Base-by-base conservation (phyloP, 1,284 basidiomycete species). In the Cryptococcus sp. region DNA sequence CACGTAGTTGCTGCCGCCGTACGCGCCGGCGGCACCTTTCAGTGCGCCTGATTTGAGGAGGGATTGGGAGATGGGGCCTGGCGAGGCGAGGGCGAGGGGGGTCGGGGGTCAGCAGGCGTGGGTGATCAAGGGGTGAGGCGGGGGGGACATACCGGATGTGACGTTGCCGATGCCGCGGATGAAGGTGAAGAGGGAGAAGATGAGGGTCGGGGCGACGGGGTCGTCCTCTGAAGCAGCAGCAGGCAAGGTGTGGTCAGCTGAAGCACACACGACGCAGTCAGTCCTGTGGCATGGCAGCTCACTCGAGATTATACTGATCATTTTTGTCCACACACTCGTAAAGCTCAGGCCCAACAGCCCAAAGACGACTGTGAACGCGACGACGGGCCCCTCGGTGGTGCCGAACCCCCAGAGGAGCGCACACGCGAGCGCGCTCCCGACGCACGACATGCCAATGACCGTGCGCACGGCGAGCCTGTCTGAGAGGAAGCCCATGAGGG, bases 331-430 rank as follows among this genome's bases (percentile, higher is more conserved):
- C 7, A 71, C 46, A 1, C 69, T 67, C 5, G 70, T 60, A 48
- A 75, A 71, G 50, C 65, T 66, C 21, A 61, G 54, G 0, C 66
- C 71, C 5, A 69, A 60, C 20, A 69, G 42, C 28, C 68, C 73
- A 50, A 71, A 75, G 2, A 67, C 49, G n/a, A 73, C 45, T 1
- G 62, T 59, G 45, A 75, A 75, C 0, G 56, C 57, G 0, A 71
- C 61, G 13, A 75, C 57, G 3, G 66, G 53, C 13, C 51, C 65
- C n/a, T 62, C 48, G 16, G 60, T 62, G 9, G 70, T 72, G 1
- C 71, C 71, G 50, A 77, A 68, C 0, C 77, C 77, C 76, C 77
- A 79, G 33, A 79, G 60, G 21, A 75, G 60, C 20, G 75, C 65
- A 50, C 73, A 76, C 0, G 73, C 52, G 1, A 71, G 33, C 1